Evolutionary conservation across 2,329 filamentous ascomycete genomes (phyloP), one percentile per base, ranked within the genome.

Genomic region (Fusarium denticulatum): DNA sequence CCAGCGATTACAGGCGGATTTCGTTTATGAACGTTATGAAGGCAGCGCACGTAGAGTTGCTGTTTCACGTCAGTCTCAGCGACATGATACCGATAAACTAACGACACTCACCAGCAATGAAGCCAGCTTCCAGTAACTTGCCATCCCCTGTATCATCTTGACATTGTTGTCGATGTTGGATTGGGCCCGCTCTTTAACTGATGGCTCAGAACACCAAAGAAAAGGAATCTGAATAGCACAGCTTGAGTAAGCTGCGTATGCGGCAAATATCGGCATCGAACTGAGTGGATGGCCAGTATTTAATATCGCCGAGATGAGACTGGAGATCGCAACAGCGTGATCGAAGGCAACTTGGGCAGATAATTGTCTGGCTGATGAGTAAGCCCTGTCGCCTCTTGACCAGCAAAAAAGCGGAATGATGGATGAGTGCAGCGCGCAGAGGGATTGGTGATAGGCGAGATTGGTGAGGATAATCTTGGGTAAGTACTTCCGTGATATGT

Each of bases 211-310:
- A 12, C 63, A 68, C 63, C 65, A 67, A 0, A 68, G 40, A 6
- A 68, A 68, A 1, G 63, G 63, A 0, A 68, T 67, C 7, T 68
- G 55, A 0, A 61, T 11, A 1, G 53, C 62, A 4, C 62, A 67
- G 5, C 64, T 60, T 0, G 64, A 67, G 11, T 67, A 68, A 10
- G 55, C 53, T 5, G 65, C 40, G 2, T 67, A 67, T 1, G 65
- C 55, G 3, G 67, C 63, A 7, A 68, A 68, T 22, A 55, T 15
- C 3, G 65, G 63, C 40, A 67, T 43, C 0, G 36, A 13, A 1
- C n/a, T 43, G 0, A 49, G 2, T 1, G 2, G 6, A 14, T 0
- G 6, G 2, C 8, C 4, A 0, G 14, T 28, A 4, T 0, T 6
- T 2, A 43, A 6, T 1, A 37, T 9, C 3, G 18, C 2, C 5